Evolutionary conservation across 441 rosid species (phyloP).

Genomic region (Mallotus japonicus): DNA sequence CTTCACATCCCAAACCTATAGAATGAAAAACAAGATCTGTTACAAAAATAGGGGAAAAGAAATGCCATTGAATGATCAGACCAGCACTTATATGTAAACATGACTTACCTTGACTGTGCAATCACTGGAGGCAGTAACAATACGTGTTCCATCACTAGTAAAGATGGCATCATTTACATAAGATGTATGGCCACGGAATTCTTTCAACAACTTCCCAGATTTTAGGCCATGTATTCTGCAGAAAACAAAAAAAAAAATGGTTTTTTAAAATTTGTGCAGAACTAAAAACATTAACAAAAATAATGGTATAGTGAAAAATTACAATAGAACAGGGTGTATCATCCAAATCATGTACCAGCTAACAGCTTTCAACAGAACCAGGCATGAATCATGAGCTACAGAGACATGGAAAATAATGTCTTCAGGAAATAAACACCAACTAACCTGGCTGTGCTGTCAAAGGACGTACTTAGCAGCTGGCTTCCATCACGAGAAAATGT

Average conservation of each 20-base stretch:
- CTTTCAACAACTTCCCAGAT: slow-evolving; percentile 93
- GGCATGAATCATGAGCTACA: not conserved
- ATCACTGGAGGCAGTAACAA: slow-evolving; percentile 94
- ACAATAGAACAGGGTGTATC: not conserved
- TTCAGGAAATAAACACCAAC: slow-evolving; percentile 1
- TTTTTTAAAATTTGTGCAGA: slow-evolving; percentile 28
- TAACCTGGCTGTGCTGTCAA: slow-evolving; percentile 91
- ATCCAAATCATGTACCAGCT: not conserved
- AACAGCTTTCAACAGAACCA: not conserved
- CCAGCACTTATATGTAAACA: slow-evolving; percentile 5
- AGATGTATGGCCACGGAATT: slow-evolving; percentile 35
- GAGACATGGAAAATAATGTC: not conserved
- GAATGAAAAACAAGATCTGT: slow-evolving; percentile 19
- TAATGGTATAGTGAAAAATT: not conserved
- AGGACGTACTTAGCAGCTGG: slow-evolving; percentile 90
- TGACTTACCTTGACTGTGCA: slow-evolving; percentile 72
- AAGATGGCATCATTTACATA: slow-evolving; percentile 49
- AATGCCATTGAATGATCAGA: not conserved
- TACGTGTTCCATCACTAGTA: slow-evolving; percentile 84
- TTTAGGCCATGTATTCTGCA: slow-evolving; percentile 30
- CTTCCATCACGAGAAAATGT: slow-evolving; percentile 96
- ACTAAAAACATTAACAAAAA: not conserved
- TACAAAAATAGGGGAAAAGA: slow-evolving; percentile 21
- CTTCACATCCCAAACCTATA: slow-evolving; percentile 97
- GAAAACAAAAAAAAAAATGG: slow-evolving; percentile 1